These are phyloP conservation scores for Cladosporium sp. DNA, from an alignment of 2,329 filamentous ascomycete species.

Conservation along the genomic window DNA sequence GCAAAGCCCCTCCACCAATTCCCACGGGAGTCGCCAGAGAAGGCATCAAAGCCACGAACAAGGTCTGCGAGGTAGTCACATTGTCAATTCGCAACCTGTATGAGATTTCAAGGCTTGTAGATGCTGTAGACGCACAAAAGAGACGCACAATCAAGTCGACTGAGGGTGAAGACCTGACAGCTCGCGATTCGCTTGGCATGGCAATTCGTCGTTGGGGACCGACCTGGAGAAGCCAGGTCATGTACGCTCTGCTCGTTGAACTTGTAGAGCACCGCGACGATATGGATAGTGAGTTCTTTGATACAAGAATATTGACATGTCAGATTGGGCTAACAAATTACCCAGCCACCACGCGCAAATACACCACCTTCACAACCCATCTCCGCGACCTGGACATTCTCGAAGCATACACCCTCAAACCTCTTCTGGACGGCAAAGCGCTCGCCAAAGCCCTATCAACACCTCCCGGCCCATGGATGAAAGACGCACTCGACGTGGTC, in stretches of 20 bases:
- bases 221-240: slow-evolving; percentile 66
- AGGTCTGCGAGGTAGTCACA: slow-evolving; percentile 62
- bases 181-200: slow-evolving; percentile 66
- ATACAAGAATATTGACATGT: not conserved
- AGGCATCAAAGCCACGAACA: slow-evolving; percentile 76
- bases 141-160: slow-evolving; percentile 44
- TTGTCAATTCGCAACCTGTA: slow-evolving; percentile 58
- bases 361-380: slow-evolving; percentile 50
- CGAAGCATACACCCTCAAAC: slow-evolving; percentile 45
- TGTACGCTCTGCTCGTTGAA: slow-evolving; percentile 65
- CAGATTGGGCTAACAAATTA: slow-evolving; percentile 7
- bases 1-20: slow-evolving; percentile 54
- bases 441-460: slow-evolving; percentile 62
- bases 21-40: slow-evolving; percentile 64
- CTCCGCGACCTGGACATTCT: slow-evolving; percentile 48
- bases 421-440: slow-evolving; percentile 65
- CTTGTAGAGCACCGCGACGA: slow-evolving; percentile 39
- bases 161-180: slow-evolving; percentile 35
- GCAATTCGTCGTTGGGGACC: slow-evolving; percentile 67
- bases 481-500: slow-evolving; percentile 69
- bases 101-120: slow-evolving; percentile 61
- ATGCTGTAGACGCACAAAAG: slow-evolving; percentile 44
- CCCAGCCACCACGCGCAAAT: slow-evolving; percentile 45
- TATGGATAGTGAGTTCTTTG: slow-evolving; percentile 39
- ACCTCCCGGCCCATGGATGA: slow-evolving; percentile 79